Percentiles rank a stretch among this genome's conserved stretches.
Conservation (phyloP, 139 green algal genomes). For the Microglena sp. region DNA sequence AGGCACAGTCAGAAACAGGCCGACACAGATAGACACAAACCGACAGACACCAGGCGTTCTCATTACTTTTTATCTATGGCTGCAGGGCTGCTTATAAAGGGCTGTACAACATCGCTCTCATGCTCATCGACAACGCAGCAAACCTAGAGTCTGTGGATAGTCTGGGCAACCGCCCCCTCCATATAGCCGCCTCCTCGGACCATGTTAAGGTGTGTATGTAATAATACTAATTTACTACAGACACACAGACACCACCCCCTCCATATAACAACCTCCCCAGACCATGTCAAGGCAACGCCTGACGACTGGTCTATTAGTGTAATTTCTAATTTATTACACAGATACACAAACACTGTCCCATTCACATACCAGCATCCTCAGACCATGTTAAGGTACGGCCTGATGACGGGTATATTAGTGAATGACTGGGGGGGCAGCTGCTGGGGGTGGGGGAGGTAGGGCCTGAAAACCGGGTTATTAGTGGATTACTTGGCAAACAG, state of each 20-base stretch:
- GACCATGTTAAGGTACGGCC: too few relatives aligned
- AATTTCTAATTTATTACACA: not conserved
- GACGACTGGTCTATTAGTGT: not conserved
- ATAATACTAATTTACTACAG: not conserved
- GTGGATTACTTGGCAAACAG: too few relatives aligned
- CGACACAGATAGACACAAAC: too few relatives aligned
- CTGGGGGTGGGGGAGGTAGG: too few relatives aligned
- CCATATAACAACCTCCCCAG: not conserved
- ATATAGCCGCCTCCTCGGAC: constrained; percentile 33
- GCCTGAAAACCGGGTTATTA: too few relatives aligned
- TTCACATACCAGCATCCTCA: too few relatives aligned
- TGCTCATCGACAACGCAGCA: constrained; percentile 28
- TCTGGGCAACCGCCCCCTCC: constrained; percentile 40
- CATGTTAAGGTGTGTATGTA: constrained; percentile 18
- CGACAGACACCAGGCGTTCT: too few relatives aligned
- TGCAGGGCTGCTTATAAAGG: constrained; percentile 35
- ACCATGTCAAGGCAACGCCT: not conserved
- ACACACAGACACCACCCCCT: not conserved
- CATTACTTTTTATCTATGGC: too few relatives aligned
- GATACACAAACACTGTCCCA: not conserved
- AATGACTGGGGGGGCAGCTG: too few relatives aligned
- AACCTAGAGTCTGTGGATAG: constrained; percentile 42
- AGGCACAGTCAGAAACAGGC: not conserved
- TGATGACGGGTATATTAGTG: too few relatives aligned
- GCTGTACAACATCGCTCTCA: constrained; percentile 4